Percentiles rank a stretch among this genome's conserved stretches.
Conservation (phyloP, 208 protist genomes). For the Porcisia hertigi region DNA sequence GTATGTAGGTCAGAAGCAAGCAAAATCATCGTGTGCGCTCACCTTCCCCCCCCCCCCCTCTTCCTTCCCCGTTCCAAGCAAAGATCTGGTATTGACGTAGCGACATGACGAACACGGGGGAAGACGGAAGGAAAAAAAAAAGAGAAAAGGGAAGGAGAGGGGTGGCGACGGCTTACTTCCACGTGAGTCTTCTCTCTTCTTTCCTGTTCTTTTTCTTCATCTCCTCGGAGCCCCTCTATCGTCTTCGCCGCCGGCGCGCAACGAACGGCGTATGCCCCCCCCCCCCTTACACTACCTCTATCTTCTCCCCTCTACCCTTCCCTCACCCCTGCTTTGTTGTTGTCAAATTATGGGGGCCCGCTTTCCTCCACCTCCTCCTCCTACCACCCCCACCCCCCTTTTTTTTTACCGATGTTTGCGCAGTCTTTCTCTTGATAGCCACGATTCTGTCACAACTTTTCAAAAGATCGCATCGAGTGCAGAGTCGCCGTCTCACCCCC, state of each 20-base stretch:
- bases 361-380: background rate
- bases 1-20: no score
- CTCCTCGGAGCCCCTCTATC: background rate
- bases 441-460: background rate
- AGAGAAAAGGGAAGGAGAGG: no score
- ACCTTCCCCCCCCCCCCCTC: no score
- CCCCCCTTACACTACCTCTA: background rate
- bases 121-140: no score
- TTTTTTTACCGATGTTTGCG: background rate
- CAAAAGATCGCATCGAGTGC: no score
- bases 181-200: background rate
- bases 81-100: no score
- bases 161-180: background rate
- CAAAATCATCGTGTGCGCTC: no score
- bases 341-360: no score
- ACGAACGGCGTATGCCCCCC: background rate
- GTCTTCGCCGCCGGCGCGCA: background rate
- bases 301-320: background rate
- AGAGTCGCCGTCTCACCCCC: conserved; percentile 1
- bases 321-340: background rate
- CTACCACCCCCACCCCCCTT: background rate
- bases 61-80: no score
- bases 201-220: background rate
- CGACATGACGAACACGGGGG: no score
- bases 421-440: background rate